Evolutionary conservation across 2,329 filamentous ascomycete genomes (phyloP).

Genomic region (Colletotrichum spaethianum): DNA sequence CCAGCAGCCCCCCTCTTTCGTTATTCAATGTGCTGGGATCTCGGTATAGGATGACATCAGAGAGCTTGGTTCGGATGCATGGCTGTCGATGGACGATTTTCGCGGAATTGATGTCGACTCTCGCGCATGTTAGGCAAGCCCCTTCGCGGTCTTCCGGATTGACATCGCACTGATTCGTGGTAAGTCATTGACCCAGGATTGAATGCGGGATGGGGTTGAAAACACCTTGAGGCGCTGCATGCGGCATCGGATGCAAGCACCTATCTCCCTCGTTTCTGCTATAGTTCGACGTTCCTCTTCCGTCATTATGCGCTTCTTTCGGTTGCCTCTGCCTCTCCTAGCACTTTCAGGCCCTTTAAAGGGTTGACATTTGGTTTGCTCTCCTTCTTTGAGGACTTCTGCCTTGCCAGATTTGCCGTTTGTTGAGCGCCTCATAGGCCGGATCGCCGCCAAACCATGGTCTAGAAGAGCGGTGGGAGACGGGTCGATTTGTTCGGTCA

Average conservation of each 20-base stretch:
- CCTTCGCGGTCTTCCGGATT: slow-evolving; percentile 50
- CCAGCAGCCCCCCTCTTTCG: slow-evolving; percentile 55
- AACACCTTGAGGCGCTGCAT: slow-evolving; percentile 61
- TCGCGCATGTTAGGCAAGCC: slow-evolving; percentile 58
- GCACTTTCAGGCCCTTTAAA: not conserved
- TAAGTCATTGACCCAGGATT: not conserved
- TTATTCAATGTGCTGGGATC: slow-evolving; percentile 54
- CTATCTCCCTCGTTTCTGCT: slow-evolving; percentile 51
- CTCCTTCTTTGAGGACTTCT: not conserved
- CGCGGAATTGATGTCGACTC: slow-evolving; percentile 55
- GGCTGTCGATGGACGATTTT: slow-evolving; percentile 63
- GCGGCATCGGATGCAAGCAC: slow-evolving; percentile 61
- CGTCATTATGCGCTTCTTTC: slow-evolving; percentile 41
- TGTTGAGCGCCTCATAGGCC: no score
- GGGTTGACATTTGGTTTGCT: not conserved
- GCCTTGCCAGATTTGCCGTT: no score
- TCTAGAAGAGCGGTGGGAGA: no score
- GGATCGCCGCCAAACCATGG: no score
- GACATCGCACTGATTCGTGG: slow-evolving; percentile 52
- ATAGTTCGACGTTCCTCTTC: slow-evolving; percentile 50
- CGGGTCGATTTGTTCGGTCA: no score
- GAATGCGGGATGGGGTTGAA: slow-evolving; percentile 6
- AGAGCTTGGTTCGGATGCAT: slow-evolving; percentile 61
- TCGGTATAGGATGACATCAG: slow-evolving; percentile 58
- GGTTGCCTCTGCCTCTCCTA: not conserved